Evolutionary conservation across 176 grass and related monocot species (phyloP), one percentile per base, ranked within the genome.

Genomic region (Triticum dicoccoides): DNA sequence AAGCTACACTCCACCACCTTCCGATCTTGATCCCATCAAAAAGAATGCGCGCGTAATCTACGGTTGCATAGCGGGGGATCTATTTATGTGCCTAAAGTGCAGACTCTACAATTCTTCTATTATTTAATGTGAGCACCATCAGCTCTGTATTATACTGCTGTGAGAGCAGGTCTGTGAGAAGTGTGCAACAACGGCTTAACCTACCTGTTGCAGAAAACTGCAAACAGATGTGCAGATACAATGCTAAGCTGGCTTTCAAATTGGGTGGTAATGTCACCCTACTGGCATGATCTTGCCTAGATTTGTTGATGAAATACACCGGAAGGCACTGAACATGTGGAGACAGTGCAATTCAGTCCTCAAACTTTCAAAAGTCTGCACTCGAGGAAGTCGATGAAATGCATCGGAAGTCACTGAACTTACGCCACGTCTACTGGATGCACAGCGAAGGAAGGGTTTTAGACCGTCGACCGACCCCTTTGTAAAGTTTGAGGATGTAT

Each of bases 1-100:
- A 85, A 85, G 69, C 44, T 44, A 84, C 83, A 41, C 66, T 11
- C 68, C 77, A 80, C 65, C 76, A 87, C 15, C 76, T 69, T 87
- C 58, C 44, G 25, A 54, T 67, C 35, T 18, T 38, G 35, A 81
- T 84, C 25, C 76, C 14, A 61, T 49, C 13, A 75, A 87, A 79
- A 59, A 83, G 49, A 61, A 10, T 83, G 4, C 5, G 35, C 3
- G 25, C 29, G 83, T 41, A 68, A 39, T 87, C 47, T 80, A 61
- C 32, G 70, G 76, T 80, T 69, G 75, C 76, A 80, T 68, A 33
- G 20, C 1, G 35, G 27, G 5, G 35, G 35, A 78, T 68, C 27
- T 76, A 56, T 56, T 77, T 51, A 78, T 58, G 12, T 58, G 18
- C 29, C 29, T 30, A 30, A 20, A 17, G 51, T 29, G 37, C 38